Conservation (phyloP, 495 filamentous ascomycete species). For the Neurospora sp. region DNA sequence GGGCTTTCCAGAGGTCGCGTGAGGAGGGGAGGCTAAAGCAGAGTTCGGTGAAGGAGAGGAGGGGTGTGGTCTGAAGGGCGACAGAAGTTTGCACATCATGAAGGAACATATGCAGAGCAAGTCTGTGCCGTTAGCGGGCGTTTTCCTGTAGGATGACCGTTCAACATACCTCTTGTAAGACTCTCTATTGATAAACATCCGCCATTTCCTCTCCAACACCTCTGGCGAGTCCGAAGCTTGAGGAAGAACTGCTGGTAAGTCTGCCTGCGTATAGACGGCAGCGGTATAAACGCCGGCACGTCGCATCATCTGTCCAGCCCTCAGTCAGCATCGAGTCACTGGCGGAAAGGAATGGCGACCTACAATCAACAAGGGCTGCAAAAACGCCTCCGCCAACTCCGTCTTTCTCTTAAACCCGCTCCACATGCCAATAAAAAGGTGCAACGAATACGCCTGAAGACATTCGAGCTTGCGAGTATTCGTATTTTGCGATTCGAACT, state of each 20-base stretch:
- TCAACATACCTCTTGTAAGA: slow-evolving; percentile 21
- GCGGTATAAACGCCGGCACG: slow-evolving; percentile 20
- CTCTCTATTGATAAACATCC: slow-evolving; percentile 29
- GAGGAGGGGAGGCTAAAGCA: slow-evolving; percentile 42
- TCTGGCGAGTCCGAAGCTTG: slow-evolving; percentile 28
- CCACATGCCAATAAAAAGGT: slow-evolving; percentile 48
- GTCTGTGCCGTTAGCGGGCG: slow-evolving; percentile 17
- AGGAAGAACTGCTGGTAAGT: slow-evolving; percentile 11
- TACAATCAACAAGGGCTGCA: slow-evolving; percentile 38
- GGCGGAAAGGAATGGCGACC: not conserved
- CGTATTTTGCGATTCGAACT: slow-evolving; percentile 46
- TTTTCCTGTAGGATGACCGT: not conserved
- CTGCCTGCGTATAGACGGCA: not conserved
- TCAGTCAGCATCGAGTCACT: not conserved
- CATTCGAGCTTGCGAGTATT: slow-evolving; percentile 41
- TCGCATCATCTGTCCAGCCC: slow-evolving; percentile 22
- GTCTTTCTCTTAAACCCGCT: slow-evolving; percentile 51
- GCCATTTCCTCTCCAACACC: slow-evolving; percentile 42
- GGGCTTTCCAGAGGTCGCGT: slow-evolving; percentile 41
- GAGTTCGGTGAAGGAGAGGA: slow-evolving; percentile 49
- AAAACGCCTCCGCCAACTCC: slow-evolving; percentile 50
- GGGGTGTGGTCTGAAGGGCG: slow-evolving; percentile 36
- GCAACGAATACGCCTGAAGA: slow-evolving; percentile 40
- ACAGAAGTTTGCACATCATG: slow-evolving; percentile 47
- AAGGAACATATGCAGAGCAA: slow-evolving; percentile 41